Conservation (phyloP, 768 basidiomycete species). For the Russula olivacea region DNA sequence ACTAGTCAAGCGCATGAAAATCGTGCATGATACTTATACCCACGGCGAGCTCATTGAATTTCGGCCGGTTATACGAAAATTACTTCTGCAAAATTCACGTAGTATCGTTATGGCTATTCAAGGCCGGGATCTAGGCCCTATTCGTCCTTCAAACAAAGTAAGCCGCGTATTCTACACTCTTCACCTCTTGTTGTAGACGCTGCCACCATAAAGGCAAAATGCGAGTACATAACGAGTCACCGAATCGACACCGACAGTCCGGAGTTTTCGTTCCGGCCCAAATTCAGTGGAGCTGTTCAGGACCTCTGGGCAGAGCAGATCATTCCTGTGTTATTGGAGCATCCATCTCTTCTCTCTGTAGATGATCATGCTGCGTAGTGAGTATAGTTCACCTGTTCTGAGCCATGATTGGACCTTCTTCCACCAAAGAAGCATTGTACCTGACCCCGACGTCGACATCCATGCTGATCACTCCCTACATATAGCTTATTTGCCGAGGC, state of each 20-base stretch:
- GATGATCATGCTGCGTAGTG: constrained; percentile 11
- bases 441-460: background rate
- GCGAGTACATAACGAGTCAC: constrained; percentile 1
- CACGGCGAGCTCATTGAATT: background rate
- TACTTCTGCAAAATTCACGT: constrained; percentile 2
- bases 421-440: background rate
- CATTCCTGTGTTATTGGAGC: constrained; percentile 24
- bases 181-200: background rate
- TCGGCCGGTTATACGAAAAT: constrained; percentile 3
- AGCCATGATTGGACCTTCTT: background rate
- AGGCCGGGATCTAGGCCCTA: no score
- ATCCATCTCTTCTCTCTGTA: background rate
- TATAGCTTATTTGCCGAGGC: constrained; percentile 80
- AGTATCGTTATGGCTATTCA: background rate
- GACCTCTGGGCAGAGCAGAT: constrained; percentile 35
- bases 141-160: background rate
- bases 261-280: constrained; percentile 28
- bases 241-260: constrained; percentile 9
- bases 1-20: constrained; percentile 3
- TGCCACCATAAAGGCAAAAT: background rate
- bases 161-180: background rate
- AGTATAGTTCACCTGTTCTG: background rate
- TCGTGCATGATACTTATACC: background rate
- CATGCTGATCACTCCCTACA: constrained; percentile 27
- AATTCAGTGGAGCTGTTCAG: background rate